A percentile compares a stretch with the other conserved stretches of the same genome.
Conservation (phyloP, 2,329 filamentous ascomycete species). For the Lecanoromycetidae sp. region DNA sequence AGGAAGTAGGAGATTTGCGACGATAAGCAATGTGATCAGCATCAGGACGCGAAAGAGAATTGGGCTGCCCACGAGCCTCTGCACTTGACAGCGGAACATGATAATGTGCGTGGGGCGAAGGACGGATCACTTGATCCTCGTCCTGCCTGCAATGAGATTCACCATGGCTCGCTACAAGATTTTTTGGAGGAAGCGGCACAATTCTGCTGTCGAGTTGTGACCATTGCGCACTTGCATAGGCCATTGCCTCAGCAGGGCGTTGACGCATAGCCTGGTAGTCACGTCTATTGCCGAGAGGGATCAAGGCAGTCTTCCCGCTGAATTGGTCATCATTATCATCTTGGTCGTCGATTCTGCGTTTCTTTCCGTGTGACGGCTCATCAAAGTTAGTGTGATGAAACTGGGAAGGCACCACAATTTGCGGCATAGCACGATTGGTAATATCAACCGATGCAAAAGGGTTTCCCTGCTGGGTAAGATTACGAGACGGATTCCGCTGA, state of each 20-base stretch:
- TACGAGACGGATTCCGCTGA: not conserved
- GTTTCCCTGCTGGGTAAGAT: not conserved
- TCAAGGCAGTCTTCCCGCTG: not conserved
- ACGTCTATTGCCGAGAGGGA: not conserved
- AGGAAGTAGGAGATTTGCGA: not conserved
- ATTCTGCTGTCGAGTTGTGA: constrained; percentile 3
- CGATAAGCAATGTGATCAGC: not conserved
- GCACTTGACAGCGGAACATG: not conserved
- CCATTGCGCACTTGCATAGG: not conserved
- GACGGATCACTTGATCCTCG: not conserved
- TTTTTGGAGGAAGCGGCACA: constrained; percentile 3
- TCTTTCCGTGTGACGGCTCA: constrained; percentile 2
- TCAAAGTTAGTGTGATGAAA: not conserved
- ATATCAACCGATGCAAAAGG: not conserved
- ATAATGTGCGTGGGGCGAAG: not conserved
- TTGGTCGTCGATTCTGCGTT: constrained; percentile 7
- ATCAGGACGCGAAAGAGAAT: constrained; percentile 2
- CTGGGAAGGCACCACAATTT: not conserved
- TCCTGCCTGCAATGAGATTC: not conserved
- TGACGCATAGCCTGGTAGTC: not conserved
- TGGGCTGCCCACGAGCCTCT: not conserved
- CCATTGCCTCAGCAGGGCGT: not conserved
- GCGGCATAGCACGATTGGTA: not conserved
- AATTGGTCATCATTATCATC: not conserved
- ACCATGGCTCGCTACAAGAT: not conserved